Percentiles rank a stretch among this genome's conserved stretches.
These are phyloP conservation scores for Bauhinia variegata DNA, from an alignment of 306 rosid species.

Conservation along the genomic window DNA sequence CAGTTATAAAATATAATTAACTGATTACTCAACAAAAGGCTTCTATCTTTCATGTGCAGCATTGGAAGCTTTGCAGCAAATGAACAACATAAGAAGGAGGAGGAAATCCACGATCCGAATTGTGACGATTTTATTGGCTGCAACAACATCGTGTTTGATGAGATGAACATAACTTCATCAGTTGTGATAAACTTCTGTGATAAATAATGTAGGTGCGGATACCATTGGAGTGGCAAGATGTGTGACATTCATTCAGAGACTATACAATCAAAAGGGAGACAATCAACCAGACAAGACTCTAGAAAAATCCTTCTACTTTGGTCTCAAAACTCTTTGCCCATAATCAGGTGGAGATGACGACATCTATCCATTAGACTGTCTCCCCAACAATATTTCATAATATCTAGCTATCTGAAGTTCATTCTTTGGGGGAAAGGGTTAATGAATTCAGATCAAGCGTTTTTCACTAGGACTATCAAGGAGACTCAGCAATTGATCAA, in stretches of 20 bases:
- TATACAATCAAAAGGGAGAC: constrained; percentile 84
- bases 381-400: constrained; percentile 77
- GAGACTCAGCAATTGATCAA: constrained; percentile 54
- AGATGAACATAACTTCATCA: too few species aligned
- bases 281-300: constrained; percentile 70
- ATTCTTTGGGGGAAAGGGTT: constrained; percentile 71
- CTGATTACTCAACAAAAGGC: too few species aligned
- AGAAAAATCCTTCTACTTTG: constrained; percentile 63
- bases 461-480: constrained; percentile 55
- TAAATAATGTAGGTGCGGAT: constrained; percentile 62
- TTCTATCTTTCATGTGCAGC: too few species aligned
- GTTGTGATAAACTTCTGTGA: too few species aligned
- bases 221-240: constrained; percentile 86
- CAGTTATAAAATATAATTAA: too few species aligned
- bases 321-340: constrained; percentile 72
- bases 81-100: too few species aligned
- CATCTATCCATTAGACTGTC: constrained; percentile 68
- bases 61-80: too few species aligned
- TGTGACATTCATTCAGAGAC: constrained; percentile 74
- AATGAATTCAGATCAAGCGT: constrained; percentile 76
- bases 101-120: too few species aligned
- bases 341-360: constrained; percentile 69
- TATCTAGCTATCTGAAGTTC: constrained; percentile 66
- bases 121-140: too few species aligned
- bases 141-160: too few species aligned